Evolutionary conservation across 352 stramenopile species (phyloP).

Genomic region (Phytopythium ostracodes): DNA sequence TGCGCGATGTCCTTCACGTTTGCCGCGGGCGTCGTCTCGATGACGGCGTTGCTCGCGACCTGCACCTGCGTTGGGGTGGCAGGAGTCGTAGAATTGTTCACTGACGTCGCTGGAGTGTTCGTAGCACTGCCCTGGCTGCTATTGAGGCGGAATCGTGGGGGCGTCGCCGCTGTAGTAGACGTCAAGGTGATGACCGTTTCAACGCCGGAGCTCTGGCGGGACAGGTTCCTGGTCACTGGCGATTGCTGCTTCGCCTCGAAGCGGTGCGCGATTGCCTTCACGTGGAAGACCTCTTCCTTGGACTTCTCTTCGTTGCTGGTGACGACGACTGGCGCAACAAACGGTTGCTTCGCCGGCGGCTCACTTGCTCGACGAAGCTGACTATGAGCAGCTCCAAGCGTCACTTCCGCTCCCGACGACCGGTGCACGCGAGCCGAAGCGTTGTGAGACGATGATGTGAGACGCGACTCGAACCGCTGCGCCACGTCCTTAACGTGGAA

Average conservation of each 20-base stretch:
- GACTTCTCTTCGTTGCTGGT: neutral
- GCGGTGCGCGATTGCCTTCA: slow-evolving; percentile 4
- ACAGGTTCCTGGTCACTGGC: neutral
- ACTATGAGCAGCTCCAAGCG: neutral
- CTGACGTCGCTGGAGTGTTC: slow-evolving; percentile 2
- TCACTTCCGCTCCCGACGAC: slow-evolving; percentile 1
- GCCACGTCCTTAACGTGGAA: slow-evolving; percentile 10
- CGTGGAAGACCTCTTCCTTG: slow-evolving; percentile 1
- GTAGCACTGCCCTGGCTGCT: slow-evolving; percentile 2
- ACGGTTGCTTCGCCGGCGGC: neutral
- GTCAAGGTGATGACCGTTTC: neutral
- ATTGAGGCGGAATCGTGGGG: slow-evolving; percentile 1
- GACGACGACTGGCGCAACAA: neutral
- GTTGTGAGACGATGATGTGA: neutral
- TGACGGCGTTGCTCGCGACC: neutral
- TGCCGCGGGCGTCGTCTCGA: slow-evolving; percentile 6
- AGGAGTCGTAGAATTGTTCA: slow-evolving; percentile 1
- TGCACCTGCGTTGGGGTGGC: slow-evolving; percentile 10
- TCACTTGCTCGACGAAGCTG: neutral
- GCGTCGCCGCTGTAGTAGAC: neutral
- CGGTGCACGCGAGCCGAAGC: neutral
- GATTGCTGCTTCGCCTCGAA: neutral
- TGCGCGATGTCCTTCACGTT: slow-evolving; percentile 45
- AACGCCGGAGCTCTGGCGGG: slow-evolving; percentile 2
- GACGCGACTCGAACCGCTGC: slow-evolving; percentile 2